Evolutionary conservation across 495 filamentous ascomycete species (phyloP).

Genomic region (Aspergillus coremiiformis): DNA sequence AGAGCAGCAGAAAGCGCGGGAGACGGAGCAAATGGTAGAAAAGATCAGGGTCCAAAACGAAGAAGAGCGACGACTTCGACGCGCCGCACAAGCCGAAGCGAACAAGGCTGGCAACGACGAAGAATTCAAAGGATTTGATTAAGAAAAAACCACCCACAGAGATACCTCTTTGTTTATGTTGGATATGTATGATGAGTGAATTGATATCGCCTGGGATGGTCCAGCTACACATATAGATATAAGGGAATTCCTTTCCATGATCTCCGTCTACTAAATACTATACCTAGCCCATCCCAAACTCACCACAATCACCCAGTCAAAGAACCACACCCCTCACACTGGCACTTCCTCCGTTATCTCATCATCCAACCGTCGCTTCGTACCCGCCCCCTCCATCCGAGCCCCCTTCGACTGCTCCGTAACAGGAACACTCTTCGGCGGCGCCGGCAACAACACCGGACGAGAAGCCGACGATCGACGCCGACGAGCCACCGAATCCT

Average conservation of each 20-base stretch:
- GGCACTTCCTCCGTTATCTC: too few relatives aligned
- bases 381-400: too few relatives aligned
- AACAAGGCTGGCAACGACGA: constrained; percentile 15
- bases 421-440: too few relatives aligned
- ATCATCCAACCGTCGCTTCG: too few relatives aligned
- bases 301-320: too few relatives aligned
- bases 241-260: neutral
- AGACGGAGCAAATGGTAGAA: constrained; percentile 68
- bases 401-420: too few relatives aligned
- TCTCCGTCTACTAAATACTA: neutral
- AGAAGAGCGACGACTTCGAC: constrained; percentile 19
- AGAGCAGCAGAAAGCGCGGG: constrained; percentile 59
- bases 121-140: constrained; percentile 42
- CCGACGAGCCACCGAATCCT: too few relatives aligned
- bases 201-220: neutral
- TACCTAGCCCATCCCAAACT: neutral
- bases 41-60: constrained; percentile 57
- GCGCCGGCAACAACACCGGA: too few relatives aligned
- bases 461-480: too few relatives aligned
- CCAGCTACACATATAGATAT: neutral
- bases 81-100: constrained; percentile 16
- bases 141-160: constrained; percentile 2
- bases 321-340: too few relatives aligned
- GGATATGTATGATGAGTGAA: neutral
- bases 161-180: constrained; percentile 2